Conservation (phyloP, 2,329 filamentous ascomycete species). For the Madurella mycetomatis region DNA sequence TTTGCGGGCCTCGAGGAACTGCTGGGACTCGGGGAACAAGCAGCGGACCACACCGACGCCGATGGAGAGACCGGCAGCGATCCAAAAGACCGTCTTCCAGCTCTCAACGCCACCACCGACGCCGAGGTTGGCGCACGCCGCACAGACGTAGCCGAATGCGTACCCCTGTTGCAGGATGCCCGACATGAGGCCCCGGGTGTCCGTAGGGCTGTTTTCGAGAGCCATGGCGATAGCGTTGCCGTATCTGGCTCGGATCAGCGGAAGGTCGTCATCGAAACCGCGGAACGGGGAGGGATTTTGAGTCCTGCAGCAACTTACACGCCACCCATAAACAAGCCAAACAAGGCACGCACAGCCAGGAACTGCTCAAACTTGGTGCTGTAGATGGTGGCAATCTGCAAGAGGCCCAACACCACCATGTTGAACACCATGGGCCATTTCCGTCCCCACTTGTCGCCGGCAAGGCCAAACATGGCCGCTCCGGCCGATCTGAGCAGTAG, state of each 20-base stretch:
- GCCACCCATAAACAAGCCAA: conserved; percentile 77
- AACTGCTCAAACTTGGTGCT: conserved; percentile 67
- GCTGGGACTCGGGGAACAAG: conserved; percentile 67
- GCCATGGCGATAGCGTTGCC: conserved; percentile 76
- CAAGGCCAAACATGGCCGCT: conserved; percentile 69
- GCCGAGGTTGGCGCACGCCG: conserved; percentile 69
- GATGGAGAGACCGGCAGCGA: conserved; percentile 63
- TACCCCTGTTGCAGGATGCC: conserved; percentile 81
- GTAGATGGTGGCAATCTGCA: conserved; percentile 75
- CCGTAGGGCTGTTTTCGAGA: conserved; percentile 53
- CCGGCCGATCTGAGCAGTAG: conserved; percentile 71
- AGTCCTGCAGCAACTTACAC: too few relatives aligned
- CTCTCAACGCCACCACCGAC: conserved; percentile 59
- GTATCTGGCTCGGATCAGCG: conserved; percentile 39
- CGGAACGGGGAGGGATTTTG: too few relatives aligned
- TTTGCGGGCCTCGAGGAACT: conserved; percentile 67
- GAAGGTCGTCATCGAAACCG: not conserved
- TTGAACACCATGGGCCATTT: conserved; percentile 83
- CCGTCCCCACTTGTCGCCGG: conserved; percentile 73
- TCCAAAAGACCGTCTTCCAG: conserved; percentile 76
- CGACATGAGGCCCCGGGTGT: conserved; percentile 73
- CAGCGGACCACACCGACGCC: conserved; percentile 63
- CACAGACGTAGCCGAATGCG: conserved; percentile 73
- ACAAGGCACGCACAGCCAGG: conserved; percentile 67
- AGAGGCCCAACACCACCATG: conserved; percentile 57